These are phyloP conservation scores for Tirmania nivea DNA, from an alignment of 495 filamentous ascomycete genomes.

Conservation along the genomic window DNA sequence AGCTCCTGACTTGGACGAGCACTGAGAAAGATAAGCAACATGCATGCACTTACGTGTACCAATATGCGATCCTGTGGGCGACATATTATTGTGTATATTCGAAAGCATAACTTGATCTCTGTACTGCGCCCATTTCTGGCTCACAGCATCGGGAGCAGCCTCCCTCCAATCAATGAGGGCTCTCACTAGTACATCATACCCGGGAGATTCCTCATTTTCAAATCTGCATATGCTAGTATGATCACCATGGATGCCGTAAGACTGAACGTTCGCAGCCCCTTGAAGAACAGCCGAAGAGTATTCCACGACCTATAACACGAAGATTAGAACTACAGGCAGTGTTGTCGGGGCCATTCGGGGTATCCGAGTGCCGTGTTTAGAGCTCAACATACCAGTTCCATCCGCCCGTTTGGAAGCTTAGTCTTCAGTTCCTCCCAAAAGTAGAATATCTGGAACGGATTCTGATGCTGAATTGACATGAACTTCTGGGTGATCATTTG, in stretches of 20 bases:
- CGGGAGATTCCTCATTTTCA: slow-evolving; percentile 45
- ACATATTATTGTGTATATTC: no score
- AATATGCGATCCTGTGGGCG: no score
- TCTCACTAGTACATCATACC: slow-evolving; percentile 51
- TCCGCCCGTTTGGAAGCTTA: slow-evolving; percentile 9
- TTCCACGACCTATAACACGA: slow-evolving; percentile 32
- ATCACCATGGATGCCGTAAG: slow-evolving; percentile 59
- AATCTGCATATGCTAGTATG: slow-evolving; percentile 84
- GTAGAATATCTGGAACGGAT: slow-evolving; percentile 38
- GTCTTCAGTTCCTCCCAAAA: slow-evolving; percentile 26
- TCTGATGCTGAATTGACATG: slow-evolving; percentile 45
- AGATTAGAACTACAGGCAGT: neutral
- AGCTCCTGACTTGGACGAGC: no score
- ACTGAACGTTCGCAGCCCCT: slow-evolving; percentile 42
- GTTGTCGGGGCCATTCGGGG: no score
- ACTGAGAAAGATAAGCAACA: no score
- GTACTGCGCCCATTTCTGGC: slow-evolving; percentile 42
- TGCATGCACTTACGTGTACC: no score
- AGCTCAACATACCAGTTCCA: no score
- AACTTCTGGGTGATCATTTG: slow-evolving; percentile 65
- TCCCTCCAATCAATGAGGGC: slow-evolving; percentile 47
- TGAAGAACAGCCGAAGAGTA: slow-evolving; percentile 53
- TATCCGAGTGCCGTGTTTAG: no score
- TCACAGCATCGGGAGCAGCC: slow-evolving; percentile 35
- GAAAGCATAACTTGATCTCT: slow-evolving; percentile 3